Percentiles rank a stretch among this genome's conserved stretches.
Conservation (phyloP, 805 yeast genomes). For the Candida nanaspora region DNA sequence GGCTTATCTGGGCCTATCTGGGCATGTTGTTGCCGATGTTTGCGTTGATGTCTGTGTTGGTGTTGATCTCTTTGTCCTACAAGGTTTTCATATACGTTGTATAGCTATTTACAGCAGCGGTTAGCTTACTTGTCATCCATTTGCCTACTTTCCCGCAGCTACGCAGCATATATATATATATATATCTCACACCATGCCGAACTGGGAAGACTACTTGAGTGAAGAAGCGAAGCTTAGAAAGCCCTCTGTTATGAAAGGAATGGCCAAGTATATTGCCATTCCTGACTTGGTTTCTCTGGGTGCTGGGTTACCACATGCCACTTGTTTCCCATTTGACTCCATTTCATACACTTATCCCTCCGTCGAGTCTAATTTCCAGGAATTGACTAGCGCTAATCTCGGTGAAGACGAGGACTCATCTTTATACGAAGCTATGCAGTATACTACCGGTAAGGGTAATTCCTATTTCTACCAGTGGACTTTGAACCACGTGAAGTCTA, state of each 20-base stretch:
- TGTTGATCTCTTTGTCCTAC: too few species aligned
- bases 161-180: too few species aligned
- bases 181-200: too few species aligned
- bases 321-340: constrained; percentile 40
- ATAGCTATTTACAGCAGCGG: too few species aligned
- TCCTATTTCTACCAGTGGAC: constrained; percentile 33
- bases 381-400: constrained; percentile 30
- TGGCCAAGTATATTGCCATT: constrained; percentile 6
- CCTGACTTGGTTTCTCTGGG: constrained; percentile 40
- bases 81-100: too few species aligned
- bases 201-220: constrained; percentile 18
- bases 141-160: too few species aligned
- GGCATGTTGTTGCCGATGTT: too few species aligned
- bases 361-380: constrained; percentile 35
- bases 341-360: constrained; percentile 22
- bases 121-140: too few species aligned
- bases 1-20: too few species aligned
- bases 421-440: constrained; percentile 43
- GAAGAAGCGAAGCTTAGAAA: constrained; percentile 21
- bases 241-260: constrained; percentile 21
- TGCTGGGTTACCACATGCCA: constrained; percentile 51
- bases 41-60: too few species aligned
- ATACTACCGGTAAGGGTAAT: constrained; percentile 43
- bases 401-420: constrained; percentile 13
- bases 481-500: constrained; percentile 32